phyloP scores from a whole-genome alignment of 306 rosid genomes.

The Lablab purpureus region DNA sequence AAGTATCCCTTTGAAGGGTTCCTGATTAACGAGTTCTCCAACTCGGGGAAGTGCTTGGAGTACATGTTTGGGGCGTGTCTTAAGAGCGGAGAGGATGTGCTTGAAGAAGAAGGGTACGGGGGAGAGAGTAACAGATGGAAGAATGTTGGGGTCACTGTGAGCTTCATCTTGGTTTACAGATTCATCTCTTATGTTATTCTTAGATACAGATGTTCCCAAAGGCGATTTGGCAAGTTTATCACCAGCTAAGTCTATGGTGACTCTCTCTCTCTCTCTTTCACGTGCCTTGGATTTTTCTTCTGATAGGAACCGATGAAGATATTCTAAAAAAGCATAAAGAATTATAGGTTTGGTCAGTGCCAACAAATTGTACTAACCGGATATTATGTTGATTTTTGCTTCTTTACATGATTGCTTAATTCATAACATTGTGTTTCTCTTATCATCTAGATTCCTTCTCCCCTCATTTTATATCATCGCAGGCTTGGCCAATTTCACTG shows the following conservation, averaged over 20 bases:
- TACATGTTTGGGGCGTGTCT: constrained; percentile 74
- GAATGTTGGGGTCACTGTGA: constrained; percentile 77
- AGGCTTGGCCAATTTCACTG: constrained; percentile 19
- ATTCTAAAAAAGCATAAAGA: constrained; percentile 44
- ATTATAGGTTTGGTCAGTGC: constrained; percentile 46
- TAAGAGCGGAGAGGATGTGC: constrained; percentile 71
- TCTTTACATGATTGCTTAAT: constrained; percentile 45
- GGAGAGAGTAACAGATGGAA: constrained; percentile 81
- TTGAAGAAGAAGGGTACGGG: constrained; percentile 83
- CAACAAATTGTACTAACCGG: constrained; percentile 56
- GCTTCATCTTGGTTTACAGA: constrained; percentile 89
- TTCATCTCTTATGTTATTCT: constrained; percentile 89
- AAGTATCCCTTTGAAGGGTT: constrained; percentile 98
- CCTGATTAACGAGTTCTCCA: constrained; percentile 85
- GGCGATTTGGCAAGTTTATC: constrained; percentile 51
- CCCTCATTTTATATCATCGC: constrained; percentile 34
- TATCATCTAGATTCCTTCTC: constrained; percentile 44
- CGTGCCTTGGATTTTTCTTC: constrained; percentile 62
- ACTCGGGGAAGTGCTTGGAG: constrained; percentile 84
- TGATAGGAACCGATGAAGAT: constrained; percentile 52
- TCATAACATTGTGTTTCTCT: constrained; percentile 35
- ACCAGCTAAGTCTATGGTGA: constrained; percentile 48
- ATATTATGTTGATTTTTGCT: constrained; percentile 48
- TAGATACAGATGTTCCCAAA: constrained; percentile 77
- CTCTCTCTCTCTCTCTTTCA: constrained; percentile 50